Evolutionary conservation across 2,329 filamentous ascomycete genomes (phyloP), one percentile per base, ranked within the genome.

Genomic region (Epichloe elymi): DNA sequence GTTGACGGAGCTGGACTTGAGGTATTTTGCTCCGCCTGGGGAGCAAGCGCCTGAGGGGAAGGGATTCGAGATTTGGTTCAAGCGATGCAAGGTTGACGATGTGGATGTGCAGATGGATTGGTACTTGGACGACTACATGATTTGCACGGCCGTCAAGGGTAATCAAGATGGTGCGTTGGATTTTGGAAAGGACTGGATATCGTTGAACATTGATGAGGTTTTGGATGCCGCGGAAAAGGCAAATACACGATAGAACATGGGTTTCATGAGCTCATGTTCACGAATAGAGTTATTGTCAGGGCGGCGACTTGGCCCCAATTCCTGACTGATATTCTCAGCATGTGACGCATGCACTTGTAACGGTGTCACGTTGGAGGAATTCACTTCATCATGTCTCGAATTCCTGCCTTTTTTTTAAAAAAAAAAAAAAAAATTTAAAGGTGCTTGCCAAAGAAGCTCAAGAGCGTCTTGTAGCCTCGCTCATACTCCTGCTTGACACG

Each of bases 1-100:
- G 86, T 71, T 91, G 46, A 70, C 70, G 48, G 77, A 85, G 47
- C 69, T 90, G 8, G 83, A 89, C 59, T 87, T 91, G 61, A 70
- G 73, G 52, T 69, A 73, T 46, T 84, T 87, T 49, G 69, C 72
- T 48, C 76, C 82, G 46, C 82, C 83, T 3, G 63, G 63, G 44
- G 59, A 60, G n/a, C 42, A 44, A 43, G 44, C 46, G 8, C 55
- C 54, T 12, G 54, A 54, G 11, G 55, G 36, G 5, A 49, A 48
- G 6, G 48, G 46, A 4, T 49, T 63, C 4, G 61, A 68, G 54
- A 59, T 66, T 20, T 67, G 62, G 58, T 61, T 67, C 36, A 55
- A 57, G 8, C 64, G 61, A 1, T 49, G 44, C 1, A 56, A 48
- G 14, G 61, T 69, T 4, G 60, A 67, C 30, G 65, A 66, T n/a